Evolutionary conservation across 2,329 filamentous ascomycete species (phyloP).

Genomic region (Penicillium italicum): DNA sequence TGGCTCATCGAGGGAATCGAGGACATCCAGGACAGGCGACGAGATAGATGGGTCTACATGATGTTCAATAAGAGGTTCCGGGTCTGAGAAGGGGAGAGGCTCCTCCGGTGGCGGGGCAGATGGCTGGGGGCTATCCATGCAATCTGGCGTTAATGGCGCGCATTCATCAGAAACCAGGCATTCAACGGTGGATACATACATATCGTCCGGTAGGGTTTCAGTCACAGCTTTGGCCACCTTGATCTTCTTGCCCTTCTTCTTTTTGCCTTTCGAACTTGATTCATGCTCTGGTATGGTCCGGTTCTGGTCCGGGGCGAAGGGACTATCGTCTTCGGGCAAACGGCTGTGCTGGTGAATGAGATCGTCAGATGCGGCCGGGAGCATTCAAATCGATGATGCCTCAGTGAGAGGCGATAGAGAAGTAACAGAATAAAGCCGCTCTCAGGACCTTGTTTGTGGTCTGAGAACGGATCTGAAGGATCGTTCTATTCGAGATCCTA

Average conservation of each 20-base stretch:
- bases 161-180: background rate
- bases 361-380: slow-evolving; percentile 41
- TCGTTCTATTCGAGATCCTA: slow-evolving; percentile 1
- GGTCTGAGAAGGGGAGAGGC: slow-evolving; percentile 32
- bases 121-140: slow-evolving; percentile 25
- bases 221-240: slow-evolving; percentile 34
- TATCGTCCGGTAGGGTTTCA: slow-evolving; percentile 33
- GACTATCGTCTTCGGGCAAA: slow-evolving; percentile 32
- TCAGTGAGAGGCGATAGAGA: slow-evolving; percentile 28
- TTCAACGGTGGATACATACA: slow-evolving; percentile 29
- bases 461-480: slow-evolving; percentile 32
- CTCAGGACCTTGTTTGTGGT: slow-evolving; percentile 31
- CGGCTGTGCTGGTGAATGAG: slow-evolving; percentile 37
- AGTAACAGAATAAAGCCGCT: slow-evolving; percentile 21
- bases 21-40: slow-evolving; percentile 40
- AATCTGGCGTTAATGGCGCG: slow-evolving; percentile 9
- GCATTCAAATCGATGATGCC: slow-evolving; percentile 41
- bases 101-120: slow-evolving; percentile 28
- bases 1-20: slow-evolving; percentile 33
- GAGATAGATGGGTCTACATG: slow-evolving; percentile 27
- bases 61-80: slow-evolving; percentile 16
- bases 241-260: slow-evolving; percentile 41
- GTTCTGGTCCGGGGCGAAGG: slow-evolving; percentile 28
- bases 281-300: slow-evolving; percentile 32
- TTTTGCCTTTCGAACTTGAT: slow-evolving; percentile 36